These are phyloP conservation scores for Chalciporus piperatus DNA, from an alignment of 768 basidiomycete genomes.

Conservation along the genomic window DNA sequence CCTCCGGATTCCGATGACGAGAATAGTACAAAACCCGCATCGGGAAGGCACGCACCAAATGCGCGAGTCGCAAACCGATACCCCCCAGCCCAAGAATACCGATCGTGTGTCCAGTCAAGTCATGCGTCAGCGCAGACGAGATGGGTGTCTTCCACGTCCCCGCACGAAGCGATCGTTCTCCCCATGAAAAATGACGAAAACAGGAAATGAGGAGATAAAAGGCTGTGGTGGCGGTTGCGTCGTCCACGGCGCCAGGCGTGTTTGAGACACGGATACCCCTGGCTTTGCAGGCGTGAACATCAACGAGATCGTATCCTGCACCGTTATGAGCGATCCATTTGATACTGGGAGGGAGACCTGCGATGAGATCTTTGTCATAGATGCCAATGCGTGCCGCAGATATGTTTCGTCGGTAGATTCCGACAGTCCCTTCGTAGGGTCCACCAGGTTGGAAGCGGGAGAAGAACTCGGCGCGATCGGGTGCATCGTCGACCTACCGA, in stretches of 20 bases:
- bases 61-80: constrained; percentile 67
- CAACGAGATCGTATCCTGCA: constrained; percentile 84
- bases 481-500: constrained; percentile 37
- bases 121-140: constrained; percentile 49
- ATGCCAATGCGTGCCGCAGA: constrained; percentile 44
- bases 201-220: constrained; percentile 80
- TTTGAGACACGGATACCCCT: constrained; percentile 85
- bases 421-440: constrained; percentile 48
- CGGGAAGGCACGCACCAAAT: constrained; percentile 75
- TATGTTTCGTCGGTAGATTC: constrained; percentile 49
- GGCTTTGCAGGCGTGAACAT: constrained; percentile 68
- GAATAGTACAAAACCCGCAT: constrained; percentile 89
- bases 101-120: constrained; percentile 65
- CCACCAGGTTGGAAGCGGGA: constrained; percentile 40
- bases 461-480: constrained; percentile 45
- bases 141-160: constrained; percentile 61
- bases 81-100: constrained; percentile 80
- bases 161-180: constrained; percentile 51
- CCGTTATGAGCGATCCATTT: constrained; percentile 88
- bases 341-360: constrained; percentile 57
- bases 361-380: constrained; percentile 52
- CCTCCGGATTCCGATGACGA: constrained; percentile 52
- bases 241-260: constrained; percentile 87
- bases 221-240: constrained; percentile 87
- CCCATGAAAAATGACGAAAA: constrained; percentile 66